Evolutionary conservation across 1,139 yeast genomes (phyloP).

Genomic region (Kazachstania sp.): DNA sequence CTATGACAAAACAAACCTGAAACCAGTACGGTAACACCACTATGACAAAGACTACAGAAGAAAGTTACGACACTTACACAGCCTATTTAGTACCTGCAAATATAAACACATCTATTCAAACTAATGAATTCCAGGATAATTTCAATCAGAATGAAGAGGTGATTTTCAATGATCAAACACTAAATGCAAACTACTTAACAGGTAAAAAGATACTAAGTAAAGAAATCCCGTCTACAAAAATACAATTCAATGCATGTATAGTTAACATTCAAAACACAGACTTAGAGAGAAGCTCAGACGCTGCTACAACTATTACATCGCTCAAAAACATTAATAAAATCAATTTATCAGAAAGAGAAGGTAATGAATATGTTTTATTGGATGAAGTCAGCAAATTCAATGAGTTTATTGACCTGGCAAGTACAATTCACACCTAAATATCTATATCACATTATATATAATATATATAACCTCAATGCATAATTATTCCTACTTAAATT

Average conservation of each 20-base stretch:
- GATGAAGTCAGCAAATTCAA: constrained; percentile 15
- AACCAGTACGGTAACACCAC: background rate
- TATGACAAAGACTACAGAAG: background rate
- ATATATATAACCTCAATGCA: too few species aligned
- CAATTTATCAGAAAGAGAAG: constrained; percentile 23
- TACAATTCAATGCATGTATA: background rate
- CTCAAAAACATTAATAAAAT: constrained; percentile 1
- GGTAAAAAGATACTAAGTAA: constrained; percentile 6
- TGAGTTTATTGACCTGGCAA: constrained; percentile 15
- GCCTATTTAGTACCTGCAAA: constrained; percentile 6
- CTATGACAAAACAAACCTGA: background rate
- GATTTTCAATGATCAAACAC: background rate
- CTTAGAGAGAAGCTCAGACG: background rate
- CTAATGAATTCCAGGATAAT: constrained; percentile 4
- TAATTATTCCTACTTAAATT: background rate
- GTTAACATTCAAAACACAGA: background rate
- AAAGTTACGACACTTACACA: background rate
- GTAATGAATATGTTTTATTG: constrained; percentile 16
- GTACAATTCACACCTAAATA: constrained; percentile 13
- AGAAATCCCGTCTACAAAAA: background rate
- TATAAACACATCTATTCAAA: background rate
- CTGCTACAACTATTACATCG: background rate
- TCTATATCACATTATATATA: background rate
- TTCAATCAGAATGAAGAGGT: background rate
- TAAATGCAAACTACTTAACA: constrained; percentile 1